Base-by-base conservation (phyloP, 495 filamentous ascomycete species). In the Clavariopsis aquatica region DNA sequence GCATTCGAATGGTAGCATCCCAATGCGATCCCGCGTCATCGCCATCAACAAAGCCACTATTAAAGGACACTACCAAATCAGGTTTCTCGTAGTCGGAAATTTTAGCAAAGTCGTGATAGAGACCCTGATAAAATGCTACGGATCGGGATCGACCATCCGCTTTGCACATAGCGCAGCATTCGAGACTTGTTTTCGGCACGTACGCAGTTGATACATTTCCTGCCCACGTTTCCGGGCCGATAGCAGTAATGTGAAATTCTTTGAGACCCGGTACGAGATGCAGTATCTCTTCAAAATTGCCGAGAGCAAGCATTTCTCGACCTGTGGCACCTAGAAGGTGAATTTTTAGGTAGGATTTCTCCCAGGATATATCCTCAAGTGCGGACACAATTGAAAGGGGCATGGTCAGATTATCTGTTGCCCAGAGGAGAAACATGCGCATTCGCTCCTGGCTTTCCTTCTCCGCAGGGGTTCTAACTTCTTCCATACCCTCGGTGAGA, bases 81-180 rank as follows among this genome's bases (percentile, higher is more conserved):
- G 62, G 62, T 52, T 59, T 52, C 28, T 29, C 26, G 27, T 45
- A 65, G 22, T 52, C 46, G 43, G 62, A 28, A 15, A 22, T 27
- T 8, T 26, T 43, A 15, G 26, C 55, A 46, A 65, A 65, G 46
- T 65, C 62, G 62, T 65, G 62, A 23, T 65, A 65, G 2, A 65
- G 5, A 8, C 62, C 62, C 6, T 28, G 53, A 13, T 46, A 65
- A 5, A 28, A 51, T 1, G 53, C 26, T 13, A 65, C 41, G 34
- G 53, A 59, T 0, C 62, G 53, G 34, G 26, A 43, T 41, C 62
- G 62, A 8, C 55, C 29, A 26, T 51, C 45, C 13, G 10, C 13
- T 26, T 38, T 51, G 28, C 62, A 65, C 5, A 23, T 20, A 3
- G 62, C 45, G 41, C 62, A 65, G 31, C 62, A 65, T 17, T 52